Conservation (phyloP, 2,329 filamentous ascomycete species). For the Arachnomyces sp. region DNA sequence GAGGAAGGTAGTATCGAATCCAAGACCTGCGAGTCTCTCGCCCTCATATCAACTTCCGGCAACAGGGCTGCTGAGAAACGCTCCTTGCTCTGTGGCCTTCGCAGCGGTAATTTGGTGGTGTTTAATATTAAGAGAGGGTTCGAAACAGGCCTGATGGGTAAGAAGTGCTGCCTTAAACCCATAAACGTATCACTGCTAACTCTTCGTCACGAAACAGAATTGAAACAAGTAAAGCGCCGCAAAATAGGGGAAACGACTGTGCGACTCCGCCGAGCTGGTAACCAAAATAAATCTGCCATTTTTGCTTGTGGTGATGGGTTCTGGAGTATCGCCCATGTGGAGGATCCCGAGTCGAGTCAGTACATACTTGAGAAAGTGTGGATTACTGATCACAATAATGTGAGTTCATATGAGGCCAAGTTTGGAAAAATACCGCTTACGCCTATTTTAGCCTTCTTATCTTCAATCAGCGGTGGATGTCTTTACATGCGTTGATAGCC, state of each 20-base stretch:
- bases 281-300: constrained; percentile 22
- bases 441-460: constrained; percentile 27
- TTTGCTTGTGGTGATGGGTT: constrained; percentile 30
- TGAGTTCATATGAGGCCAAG: constrained; percentile 17
- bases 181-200: constrained; percentile 9
- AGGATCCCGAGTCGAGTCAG: constrained; percentile 17
- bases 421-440: constrained; percentile 3
- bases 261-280: constrained; percentile 22
- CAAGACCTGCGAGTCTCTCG: constrained; percentile 29
- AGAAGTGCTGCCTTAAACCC: background rate
- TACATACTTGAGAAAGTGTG: constrained; percentile 29
- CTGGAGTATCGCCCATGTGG: constrained; percentile 28
- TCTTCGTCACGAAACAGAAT: constrained; percentile 18
- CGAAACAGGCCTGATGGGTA: constrained; percentile 20
- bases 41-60: constrained; percentile 17
- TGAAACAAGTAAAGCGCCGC: constrained; percentile 23
- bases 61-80: constrained; percentile 11
- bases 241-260: constrained; percentile 31
- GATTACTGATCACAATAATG: constrained; percentile 36
- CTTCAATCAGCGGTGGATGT: constrained; percentile 28
- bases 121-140: constrained; percentile 21
- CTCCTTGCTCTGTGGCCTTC: constrained; percentile 37
- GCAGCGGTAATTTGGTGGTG: constrained; percentile 36
- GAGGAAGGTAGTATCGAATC: constrained; percentile 21
- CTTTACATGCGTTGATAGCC: constrained; percentile 26